These are phyloP conservation scores for Clarireedia sp. DNA, from an alignment of 2,329 filamentous ascomycete species.

Conservation along the genomic window DNA sequence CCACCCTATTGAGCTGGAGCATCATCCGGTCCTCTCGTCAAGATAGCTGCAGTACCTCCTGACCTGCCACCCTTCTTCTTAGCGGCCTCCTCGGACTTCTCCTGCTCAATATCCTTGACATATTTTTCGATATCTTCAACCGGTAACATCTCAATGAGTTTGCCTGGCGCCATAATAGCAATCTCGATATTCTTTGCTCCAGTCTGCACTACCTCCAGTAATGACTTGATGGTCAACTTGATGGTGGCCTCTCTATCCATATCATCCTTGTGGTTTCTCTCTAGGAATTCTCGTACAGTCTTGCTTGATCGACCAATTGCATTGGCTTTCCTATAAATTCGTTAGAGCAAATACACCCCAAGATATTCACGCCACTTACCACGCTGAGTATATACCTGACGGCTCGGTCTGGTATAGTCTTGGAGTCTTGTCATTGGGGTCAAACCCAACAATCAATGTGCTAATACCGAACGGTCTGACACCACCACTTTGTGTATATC, in stretches of 20 bases:
- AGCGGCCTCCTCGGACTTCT: constrained; percentile 97
- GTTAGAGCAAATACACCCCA: constrained; percentile 11
- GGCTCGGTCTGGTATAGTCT: constrained; percentile 97
- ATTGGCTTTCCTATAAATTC: constrained; percentile 79
- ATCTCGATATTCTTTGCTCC: constrained; percentile 99
- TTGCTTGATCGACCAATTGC: constrained; percentile 98
- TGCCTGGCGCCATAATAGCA: constrained; percentile 91
- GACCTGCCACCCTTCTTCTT: constrained; percentile 86
- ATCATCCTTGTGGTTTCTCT: constrained; percentile 96
- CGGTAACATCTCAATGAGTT: constrained; percentile 85
- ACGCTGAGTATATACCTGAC: constrained; percentile 98
- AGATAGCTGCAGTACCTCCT: constrained; percentile 64
- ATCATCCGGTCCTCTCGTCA: constrained; percentile 52
- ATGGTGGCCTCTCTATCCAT: constrained; percentile 97
- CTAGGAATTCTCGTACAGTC: constrained; percentile 96
- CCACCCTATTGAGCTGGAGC: constrained; percentile 17
- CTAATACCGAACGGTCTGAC: constrained; percentile 98
- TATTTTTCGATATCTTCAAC: constrained; percentile 95
- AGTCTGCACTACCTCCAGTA: constrained; percentile 96
- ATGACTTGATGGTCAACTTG: constrained; percentile 93
- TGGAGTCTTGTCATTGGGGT: constrained; percentile 81
- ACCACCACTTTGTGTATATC: constrained; percentile 97
- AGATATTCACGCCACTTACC: constrained; percentile 48
- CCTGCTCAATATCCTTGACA: constrained; percentile 97
- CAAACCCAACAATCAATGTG: constrained; percentile 96